Base-by-base conservation (phyloP, 2,329 filamentous ascomycete species). In the Fusarium vanettenii region DNA sequence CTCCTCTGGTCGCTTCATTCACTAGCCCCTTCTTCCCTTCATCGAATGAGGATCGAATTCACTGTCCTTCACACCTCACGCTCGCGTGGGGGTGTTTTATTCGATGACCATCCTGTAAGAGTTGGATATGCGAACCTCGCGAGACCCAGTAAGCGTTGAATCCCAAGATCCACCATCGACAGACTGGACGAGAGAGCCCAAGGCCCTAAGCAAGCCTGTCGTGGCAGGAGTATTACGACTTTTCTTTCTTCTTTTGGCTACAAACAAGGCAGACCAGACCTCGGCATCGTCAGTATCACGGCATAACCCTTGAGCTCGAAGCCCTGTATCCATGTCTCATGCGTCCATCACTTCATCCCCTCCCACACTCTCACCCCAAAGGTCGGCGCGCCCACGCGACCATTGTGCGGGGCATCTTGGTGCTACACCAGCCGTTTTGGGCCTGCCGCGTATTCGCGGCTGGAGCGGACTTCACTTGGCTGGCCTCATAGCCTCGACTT, bases 381-480 rank as follows among this genome's bases (percentile, higher is more conserved):
- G 37, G 33, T 45, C 55, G 37, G 33, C 60, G 60, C 41, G 45
- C 62, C 48, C 57, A 66, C 64, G 61, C 60, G 52, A 68, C 66
- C 64, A 56, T 43, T 39, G 60, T 75, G 73, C 62, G 66, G 72
- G 70, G 70, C 63, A 43, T 35, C 37, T 65, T 70, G 64, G 64
- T 72, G 56, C 33, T 64, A 64, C 68, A 66, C 69, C 61, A 62
- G 33, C 72, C 71, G 22, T 52, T 74, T 67, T 59, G 63, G 67
- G 72, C 33, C 56, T 61, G 62, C 52, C 70, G 62, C 56, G 45
- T 29, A 60, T 67, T 60, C 22, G 72, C 73, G 66, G 70, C 45
- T 73, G 43, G 52, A 48, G 66, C 73, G 73, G 72, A 56, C 33
- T 56, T 61, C 52, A 64, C 33, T 73, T 67, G 62, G 56, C 48